phyloP scores from a whole-genome alignment of 73 alveolate species.

The Paramecium sexaurelia region DNA sequence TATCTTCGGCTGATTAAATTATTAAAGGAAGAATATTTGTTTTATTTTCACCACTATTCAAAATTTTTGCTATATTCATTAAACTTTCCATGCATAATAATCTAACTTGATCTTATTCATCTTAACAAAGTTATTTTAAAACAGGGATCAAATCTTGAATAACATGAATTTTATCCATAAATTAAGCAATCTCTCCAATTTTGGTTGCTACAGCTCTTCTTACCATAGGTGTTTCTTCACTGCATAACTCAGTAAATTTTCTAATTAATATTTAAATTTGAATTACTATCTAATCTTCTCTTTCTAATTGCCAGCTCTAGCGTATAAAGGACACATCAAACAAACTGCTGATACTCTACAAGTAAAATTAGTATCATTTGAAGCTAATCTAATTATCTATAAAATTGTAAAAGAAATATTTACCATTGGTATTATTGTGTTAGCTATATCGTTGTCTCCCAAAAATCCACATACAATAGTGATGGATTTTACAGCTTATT shows the following conservation, averaged over 20 bases:
- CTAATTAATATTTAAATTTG: background rate
- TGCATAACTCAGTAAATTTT: slow-evolving; percentile 94
- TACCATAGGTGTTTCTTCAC: slow-evolving; percentile 98
- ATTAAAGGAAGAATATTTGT: slow-evolving; percentile 90
- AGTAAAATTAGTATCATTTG: slow-evolving; percentile 91
- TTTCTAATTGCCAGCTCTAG: slow-evolving; percentile 89
- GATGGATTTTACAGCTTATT: slow-evolving; percentile 84
- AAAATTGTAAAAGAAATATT: background rate
- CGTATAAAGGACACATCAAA: slow-evolving; percentile 90
- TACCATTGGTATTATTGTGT: slow-evolving; percentile 81
- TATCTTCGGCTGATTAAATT: slow-evolving; percentile 93
- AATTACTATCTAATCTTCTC: slow-evolving; percentile 89
- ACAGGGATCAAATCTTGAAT: slow-evolving; percentile 90
- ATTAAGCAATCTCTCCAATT: slow-evolving; percentile 93
- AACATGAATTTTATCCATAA: slow-evolving; percentile 89
- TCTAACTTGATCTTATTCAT: slow-evolving; percentile 97
- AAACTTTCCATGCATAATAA: slow-evolving; percentile 89
- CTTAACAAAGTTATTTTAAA: slow-evolving; percentile 87
- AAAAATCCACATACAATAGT: slow-evolving; percentile 75
- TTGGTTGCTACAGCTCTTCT: slow-evolving; percentile 96
- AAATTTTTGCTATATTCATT: slow-evolving; percentile 90
- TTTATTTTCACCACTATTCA: slow-evolving; percentile 92
- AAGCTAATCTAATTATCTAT: slow-evolving; percentile 83
- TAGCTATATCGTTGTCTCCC: slow-evolving; percentile 79
- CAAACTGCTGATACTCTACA: slow-evolving; percentile 96